Evolutionary conservation across 192 early-diverging fungal genomes (phyloP), one percentile per base, ranked within the genome.

Genomic region (Coemansia pectinata): DNA sequence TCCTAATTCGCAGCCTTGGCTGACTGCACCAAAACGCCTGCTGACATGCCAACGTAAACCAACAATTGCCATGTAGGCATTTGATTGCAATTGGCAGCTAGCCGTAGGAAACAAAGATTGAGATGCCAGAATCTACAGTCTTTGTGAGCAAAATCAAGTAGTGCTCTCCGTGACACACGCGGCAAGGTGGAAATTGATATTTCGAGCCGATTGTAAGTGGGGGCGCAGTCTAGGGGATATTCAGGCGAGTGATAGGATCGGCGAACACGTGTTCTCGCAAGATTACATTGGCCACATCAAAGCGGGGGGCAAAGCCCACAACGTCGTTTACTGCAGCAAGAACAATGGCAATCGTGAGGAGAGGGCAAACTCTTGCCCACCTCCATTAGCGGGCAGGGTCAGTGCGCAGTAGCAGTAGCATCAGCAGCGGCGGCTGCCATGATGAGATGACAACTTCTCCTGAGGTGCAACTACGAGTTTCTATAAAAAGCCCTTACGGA

Each of bases 211-310:
- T 17, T 27, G 10, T 8, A 25, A 52, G 50, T 12, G 8, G 11
- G 45, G 11, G 45, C 19, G n/a, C n/a, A 52, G 50, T 48, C 47
- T 48, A 21, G 50, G 23, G 14, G 42, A 44, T 12, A 45, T 19
- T 3, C 14, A 19, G n/a, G 14, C 40, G 7, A 50, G 25, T 17
- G 29, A 58, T 58, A n/a, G 15, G 29, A 58, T 58, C 31, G 31
- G 55, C 55, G 29, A 14, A 6, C 55, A 58, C 29, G 55, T 58
- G 55, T 58, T 58, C 31, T 34, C 55, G 55, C 55, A 33, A 58
- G 55, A 31, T 34, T 14, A 15, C 29, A 33, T 31, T 8, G 14
- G 55, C 55, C 53, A 17, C 53, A 29, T 2, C 53, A 29, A 29
- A 19, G 53, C 10, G 29, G n/a, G 53, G 27, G 27, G 15, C 19